Evolutionary conservation across 768 basidiomycete genomes (phyloP).

Genomic region (Cystobasidium ongulense): DNA sequence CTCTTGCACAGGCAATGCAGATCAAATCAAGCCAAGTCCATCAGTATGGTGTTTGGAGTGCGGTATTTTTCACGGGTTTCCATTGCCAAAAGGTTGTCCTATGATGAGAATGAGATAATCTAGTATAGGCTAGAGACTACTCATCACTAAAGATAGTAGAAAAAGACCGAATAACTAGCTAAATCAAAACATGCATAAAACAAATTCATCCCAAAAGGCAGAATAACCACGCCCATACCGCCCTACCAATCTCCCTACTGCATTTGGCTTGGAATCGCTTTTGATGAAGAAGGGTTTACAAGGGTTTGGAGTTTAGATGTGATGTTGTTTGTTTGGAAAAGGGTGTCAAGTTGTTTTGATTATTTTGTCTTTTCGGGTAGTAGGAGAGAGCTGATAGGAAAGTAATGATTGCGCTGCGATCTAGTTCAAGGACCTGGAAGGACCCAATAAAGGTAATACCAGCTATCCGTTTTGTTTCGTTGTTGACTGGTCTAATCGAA

Average conservation of each 20-base stretch:
- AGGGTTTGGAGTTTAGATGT: neutral
- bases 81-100: neutral
- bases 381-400: constrained; percentile 19
- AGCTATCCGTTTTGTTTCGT: constrained; percentile 2
- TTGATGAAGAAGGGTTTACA: neutral
- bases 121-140: neutral
- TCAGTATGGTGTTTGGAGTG: neutral
- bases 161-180: neutral
- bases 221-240: constrained; percentile 29
- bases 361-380: neutral
- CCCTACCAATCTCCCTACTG: constrained; percentile 31
- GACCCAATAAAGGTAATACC: neutral
- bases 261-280: neutral
- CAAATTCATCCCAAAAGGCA: constrained; percentile 11
- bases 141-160: neutral
- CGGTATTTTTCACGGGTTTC: constrained; percentile 23
- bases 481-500: neutral
- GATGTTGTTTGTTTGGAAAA: neutral
- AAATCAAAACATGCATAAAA: neutral
- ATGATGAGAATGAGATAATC: neutral
- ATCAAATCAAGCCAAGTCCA: neutral
- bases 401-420: neutral
- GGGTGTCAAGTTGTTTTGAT: neutral
- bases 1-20: neutral
- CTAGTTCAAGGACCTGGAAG: neutral